Percentiles rank a stretch among this genome's conserved stretches.
phyloP scores from a whole-genome alignment of 441 rosid genomes.

The Flueggea neowawraea region DNA sequence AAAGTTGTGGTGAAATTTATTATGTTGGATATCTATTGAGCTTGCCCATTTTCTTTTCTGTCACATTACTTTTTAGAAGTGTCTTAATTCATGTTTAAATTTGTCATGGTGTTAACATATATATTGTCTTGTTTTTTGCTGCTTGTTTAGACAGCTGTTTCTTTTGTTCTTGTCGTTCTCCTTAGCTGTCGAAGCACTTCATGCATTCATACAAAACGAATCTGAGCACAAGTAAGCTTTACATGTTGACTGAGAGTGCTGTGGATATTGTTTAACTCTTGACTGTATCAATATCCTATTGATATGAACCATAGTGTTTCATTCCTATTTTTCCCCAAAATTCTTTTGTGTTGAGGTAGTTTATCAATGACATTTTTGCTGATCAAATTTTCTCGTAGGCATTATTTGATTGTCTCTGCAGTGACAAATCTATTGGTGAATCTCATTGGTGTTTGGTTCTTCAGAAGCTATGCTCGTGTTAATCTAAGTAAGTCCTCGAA shows the following conservation, averaged over 20 bases:
- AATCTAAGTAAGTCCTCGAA: slow-evolving; percentile 61
- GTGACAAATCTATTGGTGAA: slow-evolving; percentile 89
- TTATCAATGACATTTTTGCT: slow-evolving; percentile 1
- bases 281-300: neutral
- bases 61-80: neutral
- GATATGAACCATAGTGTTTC: too few species aligned
- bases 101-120: slow-evolving; percentile 34
- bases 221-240: slow-evolving; percentile 91
- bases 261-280: slow-evolving; percentile 2
- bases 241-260: slow-evolving; percentile 2
- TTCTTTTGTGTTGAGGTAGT: neutral
- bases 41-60: too few species aligned
- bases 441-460: slow-evolving; percentile 96
- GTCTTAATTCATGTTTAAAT: neutral
- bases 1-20: too few species aligned
- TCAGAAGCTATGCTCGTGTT: slow-evolving; percentile 90
- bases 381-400: slow-evolving; percentile 48
- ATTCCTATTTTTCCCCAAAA: too few species aligned
- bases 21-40: too few species aligned
- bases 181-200: slow-evolving; percentile 96
- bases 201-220: slow-evolving; percentile 97
- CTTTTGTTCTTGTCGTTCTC: slow-evolving; percentile 99
- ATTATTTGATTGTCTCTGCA: slow-evolving; percentile 94
- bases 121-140: slow-evolving; percentile 49
- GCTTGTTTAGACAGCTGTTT: slow-evolving; percentile 96